Base-by-base conservation (phyloP, 805 yeast species). In the Lipomyces orientalis region DNA sequence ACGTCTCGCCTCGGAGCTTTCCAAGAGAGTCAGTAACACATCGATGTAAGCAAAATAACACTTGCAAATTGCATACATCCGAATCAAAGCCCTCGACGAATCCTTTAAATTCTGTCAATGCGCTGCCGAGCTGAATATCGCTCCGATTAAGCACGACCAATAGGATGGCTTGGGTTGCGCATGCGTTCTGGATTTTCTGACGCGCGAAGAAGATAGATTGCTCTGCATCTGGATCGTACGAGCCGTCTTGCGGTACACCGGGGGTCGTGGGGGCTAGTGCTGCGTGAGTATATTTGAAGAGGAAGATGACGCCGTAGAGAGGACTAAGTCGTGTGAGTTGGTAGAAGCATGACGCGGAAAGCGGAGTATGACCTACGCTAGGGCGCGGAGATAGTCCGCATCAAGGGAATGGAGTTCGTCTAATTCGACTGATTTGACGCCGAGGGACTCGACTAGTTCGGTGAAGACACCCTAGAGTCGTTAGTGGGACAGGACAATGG, bases 141-240 rank as follows among this genome's bases (percentile, higher is more conserved):
- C 73, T 73, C 62, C 81, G 79, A 73, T 86, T 86, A 66, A 88
- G 72, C 62, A 88, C 76, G 8, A 87, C 78, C 64, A 87, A 86
- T 65, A 88, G 78, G 29, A 88, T 88, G 0, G 91, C 91, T 73
- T 86, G 90, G 0, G 91, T 88, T n/a, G 89, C 91, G 76, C 91
- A 88, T 2, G 91, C 90, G 73, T 88, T 87, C 72, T 86, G 87
- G 63, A 87, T 86, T 34, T 84, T 84, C 74, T 88, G 91, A 58
- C 81, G 81, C 6, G 90, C 90, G 74, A 88, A 88, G 74, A 86
- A 87, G 1, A 88, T 80, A 5, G 76, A 73, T 9, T 72, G 69
- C n/a, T 73, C 74, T 12, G 73, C 73, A 29, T 74, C 78, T 1
- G 46, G 61, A 64, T 83, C 85, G 68, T 81, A 85, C 4, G 70